Evolutionary conservation across 2,329 filamentous ascomycete species (phyloP), one percentile per base, ranked within the genome.

Genomic region (Stachybotrys chartarum): DNA sequence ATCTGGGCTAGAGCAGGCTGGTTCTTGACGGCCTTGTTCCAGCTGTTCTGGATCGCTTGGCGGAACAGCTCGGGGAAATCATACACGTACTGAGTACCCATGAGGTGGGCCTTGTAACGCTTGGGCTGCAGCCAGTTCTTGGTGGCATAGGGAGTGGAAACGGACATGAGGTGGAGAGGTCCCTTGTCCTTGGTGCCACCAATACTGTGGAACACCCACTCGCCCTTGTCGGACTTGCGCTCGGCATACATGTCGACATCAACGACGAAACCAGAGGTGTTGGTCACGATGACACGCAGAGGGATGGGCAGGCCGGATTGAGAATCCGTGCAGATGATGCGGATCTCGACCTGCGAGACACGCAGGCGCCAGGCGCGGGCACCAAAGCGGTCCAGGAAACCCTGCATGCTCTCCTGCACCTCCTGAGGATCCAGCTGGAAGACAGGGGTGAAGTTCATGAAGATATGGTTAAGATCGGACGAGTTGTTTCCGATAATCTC

Each of bases 401-500:
- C 92, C 68, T 88, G 91, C 30, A 99, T 84, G 32, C 91, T 93
- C 73, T 95, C 84, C 76, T 97, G 91, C 16, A 99, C 91, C 76
- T 97, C 91, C 57, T 84, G 78, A 4, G 94, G 92, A 67, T 91
- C 81, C 51, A 99, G 84, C 70, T 91, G 90, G 85, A 99, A 97
- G 57, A 97, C 90, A 10, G 92, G 91, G 0, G 91, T 94, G 78
- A 99, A 99, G 83, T 99, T 97, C 81, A 99, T 94, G 80, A 99
- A 99, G 81, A 99, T 94, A 78, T 99, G 94, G 81, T 99, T 99
- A 69, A 99, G 82, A 80, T 99, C 94, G 53, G 94, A 96, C 78
- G 96, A 95, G 79, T 97, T 97, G 81, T 96, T 97, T 69, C 94
- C 94, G 68, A 97, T 95, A 65, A 99, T 97, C 80, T 99, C 94